Evolutionary conservation across 306 rosid genomes (phyloP), one percentile per base, ranked within the genome.

Genomic region (Vicia sativa): DNA sequence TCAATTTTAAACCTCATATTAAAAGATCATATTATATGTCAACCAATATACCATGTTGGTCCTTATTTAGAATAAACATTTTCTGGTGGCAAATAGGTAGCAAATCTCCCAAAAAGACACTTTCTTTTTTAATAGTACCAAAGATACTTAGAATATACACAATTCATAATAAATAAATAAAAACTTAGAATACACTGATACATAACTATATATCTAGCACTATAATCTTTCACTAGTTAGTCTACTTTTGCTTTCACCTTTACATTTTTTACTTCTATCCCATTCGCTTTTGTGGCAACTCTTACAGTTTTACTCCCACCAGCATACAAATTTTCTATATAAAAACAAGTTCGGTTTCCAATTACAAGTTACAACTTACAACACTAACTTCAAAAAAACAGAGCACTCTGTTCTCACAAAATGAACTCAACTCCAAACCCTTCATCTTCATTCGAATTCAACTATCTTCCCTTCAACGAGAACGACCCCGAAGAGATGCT

Each of bases 401-500:
- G 80, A 82, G 78, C 72, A 70, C 73, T 58, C 56, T 65, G 50
- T 57, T 56, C 48, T 3, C 26, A 9, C 5, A 31, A 65, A 65
- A 73, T 88, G 87, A 78, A 83, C 29, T 55, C 67, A 19, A 19
- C 21, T 0, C 31, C 82, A 68, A 49, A 78, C 69, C 59, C 93
- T 2, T 54, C 82, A 0, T 80, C 87, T 0, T 81, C 96, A 4
- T 80, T 85, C 6, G 95, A 85, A 3, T 38, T 49, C 9, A 50
- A 71, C 35, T 81, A 64, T 23, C 97, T 90, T 1, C 98, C 98
- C 1, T 93, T 93, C 86, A 79, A 93, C 45, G 96, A 86, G 55
- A 93, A 93, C 28, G 98, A 93, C 60, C 78, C 98, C 0, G 97
- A 88, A 26, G 98, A 93, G 79, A 93, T 90, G 98, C 87, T 88